A percentile compares a stretch with the other conserved stretches of the same genome.
Conservation (phyloP, 108 stramenopile genomes). For the Chaetoceros muelleri region DNA sequence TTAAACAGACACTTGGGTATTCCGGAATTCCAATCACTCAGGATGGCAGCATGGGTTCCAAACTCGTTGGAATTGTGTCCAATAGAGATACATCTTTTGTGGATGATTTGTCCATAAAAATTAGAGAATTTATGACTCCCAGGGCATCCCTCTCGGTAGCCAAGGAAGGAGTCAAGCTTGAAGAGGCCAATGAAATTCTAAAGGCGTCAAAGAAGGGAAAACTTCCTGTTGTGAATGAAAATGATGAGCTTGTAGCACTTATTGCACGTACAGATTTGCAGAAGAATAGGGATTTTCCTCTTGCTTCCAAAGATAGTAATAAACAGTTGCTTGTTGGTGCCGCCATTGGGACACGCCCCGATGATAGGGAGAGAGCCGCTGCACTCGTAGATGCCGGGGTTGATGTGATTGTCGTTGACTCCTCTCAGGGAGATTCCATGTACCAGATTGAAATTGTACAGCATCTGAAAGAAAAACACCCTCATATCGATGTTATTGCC, state of each 20-base stretch:
- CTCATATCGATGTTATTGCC: constrained; percentile 92
- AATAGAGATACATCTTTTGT: constrained; percentile 96
- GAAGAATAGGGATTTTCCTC: constrained; percentile 96
- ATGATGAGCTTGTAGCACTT: constrained; percentile 94
- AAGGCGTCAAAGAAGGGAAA: constrained; percentile 96
- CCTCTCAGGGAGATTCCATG: constrained; percentile 96
- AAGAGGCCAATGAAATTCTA: constrained; percentile 94
- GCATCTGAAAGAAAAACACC: constrained; percentile 80
- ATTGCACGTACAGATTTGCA: constrained; percentile 97
- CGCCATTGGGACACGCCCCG: constrained; percentile 96
- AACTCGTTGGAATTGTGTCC: constrained; percentile 95
- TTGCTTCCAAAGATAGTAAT: constrained; percentile 88
- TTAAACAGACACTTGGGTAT: constrained; percentile 81
- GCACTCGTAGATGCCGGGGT: constrained; percentile 94
- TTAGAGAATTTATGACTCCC: constrained; percentile 91
- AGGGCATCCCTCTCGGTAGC: constrained; percentile 79
- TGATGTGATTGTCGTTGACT: constrained; percentile 98
- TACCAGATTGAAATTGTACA: constrained; percentile 97
- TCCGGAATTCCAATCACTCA: constrained; percentile 98
- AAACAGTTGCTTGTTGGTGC: constrained; percentile 97
- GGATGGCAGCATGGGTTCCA: constrained; percentile 94
- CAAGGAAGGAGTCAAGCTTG: constrained; percentile 82
- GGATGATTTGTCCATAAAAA: constrained; percentile 62
- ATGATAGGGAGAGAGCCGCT: constrained; percentile 85
- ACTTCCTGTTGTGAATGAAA: constrained; percentile 94